phyloP scores from a whole-genome alignment of 2,329 filamentous ascomycete genomes.

The Aspergillus cejpii region DNA sequence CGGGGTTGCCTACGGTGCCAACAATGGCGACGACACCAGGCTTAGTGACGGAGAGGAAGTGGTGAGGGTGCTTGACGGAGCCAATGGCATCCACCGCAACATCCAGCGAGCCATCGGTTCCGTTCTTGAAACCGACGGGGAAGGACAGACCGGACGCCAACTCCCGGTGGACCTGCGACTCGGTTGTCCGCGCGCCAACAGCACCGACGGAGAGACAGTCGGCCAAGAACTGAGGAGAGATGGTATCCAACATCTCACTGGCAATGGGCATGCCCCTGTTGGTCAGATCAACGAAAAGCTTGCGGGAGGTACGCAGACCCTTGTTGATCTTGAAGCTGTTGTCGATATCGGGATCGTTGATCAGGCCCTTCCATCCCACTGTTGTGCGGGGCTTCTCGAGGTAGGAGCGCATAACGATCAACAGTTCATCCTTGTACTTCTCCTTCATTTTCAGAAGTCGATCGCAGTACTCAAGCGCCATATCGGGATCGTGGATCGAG shows the following conservation, averaged over 20 bases:
- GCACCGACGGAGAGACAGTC: slow-evolving; percentile 88
- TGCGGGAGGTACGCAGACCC: slow-evolving; percentile 74
- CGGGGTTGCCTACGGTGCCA: slow-evolving; percentile 87
- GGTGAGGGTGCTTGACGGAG: slow-evolving; percentile 82
- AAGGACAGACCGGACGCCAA: slow-evolving; percentile 89
- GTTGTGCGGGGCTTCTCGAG: slow-evolving; percentile 97
- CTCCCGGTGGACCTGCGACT: slow-evolving; percentile 92
- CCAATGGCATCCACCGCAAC: slow-evolving; percentile 95
- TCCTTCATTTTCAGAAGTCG: slow-evolving; percentile 72
- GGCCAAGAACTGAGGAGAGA: slow-evolving; percentile 92
- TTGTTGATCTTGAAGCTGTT: slow-evolving; percentile 99
- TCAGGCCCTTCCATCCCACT: slow-evolving; percentile 96
- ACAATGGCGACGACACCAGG: slow-evolving; percentile 92
- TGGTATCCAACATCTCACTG: slow-evolving; percentile 96
- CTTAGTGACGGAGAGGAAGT: slow-evolving; percentile 97
- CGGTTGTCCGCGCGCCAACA: slow-evolving; percentile 91
- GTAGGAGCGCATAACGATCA: slow-evolving; percentile 97
- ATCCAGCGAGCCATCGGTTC: slow-evolving; percentile 81
- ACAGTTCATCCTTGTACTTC: slow-evolving; percentile 80
- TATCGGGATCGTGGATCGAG: slow-evolving; percentile 90
- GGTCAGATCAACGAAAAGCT: slow-evolving; percentile 90
- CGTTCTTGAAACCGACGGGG: slow-evolving; percentile 99
- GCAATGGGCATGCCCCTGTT: slow-evolving; percentile 91
- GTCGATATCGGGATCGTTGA: slow-evolving; percentile 98
- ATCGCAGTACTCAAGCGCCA: slow-evolving; percentile 89